These are phyloP conservation scores for Penicillium nordicum DNA, from an alignment of 2,329 filamentous ascomycete species.

Conservation along the genomic window DNA sequence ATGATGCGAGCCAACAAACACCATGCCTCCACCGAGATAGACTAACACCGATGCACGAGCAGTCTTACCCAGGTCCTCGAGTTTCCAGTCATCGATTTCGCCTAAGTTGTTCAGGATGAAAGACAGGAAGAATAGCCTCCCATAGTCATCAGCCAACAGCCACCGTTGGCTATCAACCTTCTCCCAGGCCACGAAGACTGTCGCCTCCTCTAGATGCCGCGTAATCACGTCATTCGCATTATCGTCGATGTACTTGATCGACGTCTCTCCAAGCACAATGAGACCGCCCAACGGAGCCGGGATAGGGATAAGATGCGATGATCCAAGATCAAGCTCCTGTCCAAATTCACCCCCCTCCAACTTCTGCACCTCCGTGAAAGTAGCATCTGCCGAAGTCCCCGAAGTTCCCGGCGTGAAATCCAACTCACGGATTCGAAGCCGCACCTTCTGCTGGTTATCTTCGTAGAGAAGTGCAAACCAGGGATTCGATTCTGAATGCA, in stretches of 20 bases:
- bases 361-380: conserved; percentile 50
- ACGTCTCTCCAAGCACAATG: conserved; percentile 74
- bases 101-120: conserved; percentile 63
- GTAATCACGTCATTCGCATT: conserved; percentile 65
- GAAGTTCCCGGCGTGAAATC: conserved; percentile 48
- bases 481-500: conserved; percentile 55
- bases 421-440: conserved; percentile 55
- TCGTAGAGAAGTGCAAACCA: conserved; percentile 64
- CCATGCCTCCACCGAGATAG: conserved; percentile 63
- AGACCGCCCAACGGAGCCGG: conserved; percentile 62
- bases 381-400: conserved; percentile 49
- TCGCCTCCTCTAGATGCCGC: conserved; percentile 65
- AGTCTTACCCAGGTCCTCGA: conserved; percentile 64
- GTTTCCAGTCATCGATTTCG: conserved; percentile 68
- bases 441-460: conserved; percentile 56
- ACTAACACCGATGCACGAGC: conserved; percentile 75
- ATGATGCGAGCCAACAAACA: conserved; percentile 89
- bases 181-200: conserved; percentile 89
- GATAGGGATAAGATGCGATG: conserved; percentile 61
- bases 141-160: conserved; percentile 89
- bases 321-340: conserved; percentile 57
- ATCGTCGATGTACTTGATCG: conserved; percentile 80
- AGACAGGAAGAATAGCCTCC: conserved; percentile 78
- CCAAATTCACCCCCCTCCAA: conserved; percentile 36
- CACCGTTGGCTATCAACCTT: conserved; percentile 77